These are phyloP conservation scores for Posidonia oceanica DNA, from an alignment of 116 monocot species.

Conservation along the genomic window DNA sequence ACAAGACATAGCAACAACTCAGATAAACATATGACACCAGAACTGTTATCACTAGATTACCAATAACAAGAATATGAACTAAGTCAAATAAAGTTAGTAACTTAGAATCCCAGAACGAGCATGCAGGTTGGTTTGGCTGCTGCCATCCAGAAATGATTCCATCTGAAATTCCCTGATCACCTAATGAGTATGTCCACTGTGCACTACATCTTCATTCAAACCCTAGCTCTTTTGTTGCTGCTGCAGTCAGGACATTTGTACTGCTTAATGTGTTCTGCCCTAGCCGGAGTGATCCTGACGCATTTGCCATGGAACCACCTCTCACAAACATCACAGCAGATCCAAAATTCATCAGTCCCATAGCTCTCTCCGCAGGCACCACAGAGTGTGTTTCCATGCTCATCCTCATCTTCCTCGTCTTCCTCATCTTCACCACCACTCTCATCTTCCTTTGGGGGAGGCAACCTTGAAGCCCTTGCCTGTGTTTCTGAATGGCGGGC, in stretches of 20 bases:
- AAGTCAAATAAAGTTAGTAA: not conserved
- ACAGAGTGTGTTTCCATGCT: constrained; percentile 56
- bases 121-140: constrained; percentile 2
- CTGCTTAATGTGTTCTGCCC: constrained; percentile 86
- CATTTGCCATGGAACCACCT: constrained; percentile 87
- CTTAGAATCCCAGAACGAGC: not conserved
- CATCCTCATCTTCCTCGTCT: constrained; percentile 36
- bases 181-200: not conserved
- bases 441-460: constrained; percentile 35
- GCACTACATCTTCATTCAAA: constrained; percentile 15
- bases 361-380: constrained; percentile 79
- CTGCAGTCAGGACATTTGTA: constrained; percentile 83
- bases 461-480: constrained; percentile 27
- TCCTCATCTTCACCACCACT: constrained; percentile 43
- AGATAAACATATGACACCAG: not conserved
- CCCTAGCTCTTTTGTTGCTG: constrained; percentile 58
- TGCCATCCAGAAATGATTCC: not conserved
- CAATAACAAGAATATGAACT: constrained; percentile 9
- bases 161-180: not conserved
- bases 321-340: constrained; percentile 75
- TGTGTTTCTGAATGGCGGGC: constrained; percentile 22
- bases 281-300: constrained; percentile 70
- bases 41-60: constrained; percentile 4
- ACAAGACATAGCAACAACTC: not conserved
- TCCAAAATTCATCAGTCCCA: constrained; percentile 76